Conservation (phyloP, 371 early-diverging fungal species). For the Syncephalastrum contaminatum region DNA sequence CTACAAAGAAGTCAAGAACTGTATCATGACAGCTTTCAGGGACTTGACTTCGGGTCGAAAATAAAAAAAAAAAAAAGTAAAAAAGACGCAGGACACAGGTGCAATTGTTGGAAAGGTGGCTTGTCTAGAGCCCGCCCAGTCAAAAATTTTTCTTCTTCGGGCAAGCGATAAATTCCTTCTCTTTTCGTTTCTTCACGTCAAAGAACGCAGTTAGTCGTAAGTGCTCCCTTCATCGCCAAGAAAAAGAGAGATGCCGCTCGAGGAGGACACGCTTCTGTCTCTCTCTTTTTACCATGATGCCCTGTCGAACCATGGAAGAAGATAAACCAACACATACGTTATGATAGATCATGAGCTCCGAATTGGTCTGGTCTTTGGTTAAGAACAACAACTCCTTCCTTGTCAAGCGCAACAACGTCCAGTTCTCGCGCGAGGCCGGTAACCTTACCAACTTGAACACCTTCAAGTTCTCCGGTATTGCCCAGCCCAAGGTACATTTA, state of each 20-base stretch:
- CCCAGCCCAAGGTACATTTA: conserved; percentile 68
- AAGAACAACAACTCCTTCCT: conserved; percentile 86
- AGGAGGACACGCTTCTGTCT: no score
- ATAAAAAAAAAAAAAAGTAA: conserved; percentile 14
- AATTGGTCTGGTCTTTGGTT: conserved; percentile 81
- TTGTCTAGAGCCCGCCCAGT: not conserved
- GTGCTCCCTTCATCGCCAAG: conserved; percentile 7
- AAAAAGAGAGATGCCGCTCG: no score
- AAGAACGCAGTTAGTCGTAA: conserved; percentile 25
- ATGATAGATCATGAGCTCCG: conserved; percentile 60
- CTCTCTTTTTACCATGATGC: conserved; percentile 1
- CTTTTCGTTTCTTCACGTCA: conserved; percentile 33
- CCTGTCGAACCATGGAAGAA: not conserved
- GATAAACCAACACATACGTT: conserved; percentile 8
- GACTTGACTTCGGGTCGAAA: conserved; percentile 56
- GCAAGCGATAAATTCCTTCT: conserved; percentile 20
- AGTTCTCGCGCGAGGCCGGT: conserved; percentile 79
- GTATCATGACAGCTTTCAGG: conserved; percentile 77
- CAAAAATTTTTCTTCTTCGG: conserved; percentile 12
- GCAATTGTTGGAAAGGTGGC: conserved; percentile 5
- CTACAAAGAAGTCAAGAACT: conserved; percentile 88
- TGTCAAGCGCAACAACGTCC: conserved; percentile 83
- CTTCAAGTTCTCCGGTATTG: conserved; percentile 86
- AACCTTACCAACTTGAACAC: conserved; percentile 86
- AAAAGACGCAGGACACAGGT: conserved; percentile 1